Percentiles rank a stretch among this genome's conserved stretches.
phyloP scores from a whole-genome alignment of 1,284 basidiomycete species.

The Pyrrhoderma lamaoense region DNA sequence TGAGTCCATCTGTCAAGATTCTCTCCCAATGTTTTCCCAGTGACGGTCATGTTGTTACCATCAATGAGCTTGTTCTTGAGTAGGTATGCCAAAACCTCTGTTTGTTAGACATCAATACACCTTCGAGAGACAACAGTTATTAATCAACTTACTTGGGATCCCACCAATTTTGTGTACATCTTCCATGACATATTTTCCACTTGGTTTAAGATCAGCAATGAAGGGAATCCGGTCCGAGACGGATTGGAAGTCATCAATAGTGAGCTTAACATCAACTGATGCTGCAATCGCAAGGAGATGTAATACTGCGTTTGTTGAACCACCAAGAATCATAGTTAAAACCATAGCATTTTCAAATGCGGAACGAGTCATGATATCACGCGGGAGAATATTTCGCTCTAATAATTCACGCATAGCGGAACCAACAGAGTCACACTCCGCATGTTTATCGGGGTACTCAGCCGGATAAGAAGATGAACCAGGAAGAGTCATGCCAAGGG shows the following conservation, averaged over 20 bases:
- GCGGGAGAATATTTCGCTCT: slow-evolving; percentile 86
- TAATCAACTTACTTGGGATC: slow-evolving; percentile 60
- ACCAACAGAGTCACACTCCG: slow-evolving; percentile 81
- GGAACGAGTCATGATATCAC: slow-evolving; percentile 92
- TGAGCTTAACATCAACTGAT: slow-evolving; percentile 76
- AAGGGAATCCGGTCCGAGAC: slow-evolving; percentile 84
- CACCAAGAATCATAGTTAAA: slow-evolving; percentile 89
- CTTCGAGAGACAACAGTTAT: not conserved
- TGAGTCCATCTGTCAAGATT: slow-evolving; percentile 82
- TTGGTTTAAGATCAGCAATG: slow-evolving; percentile 86
- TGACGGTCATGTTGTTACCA: slow-evolving; percentile 82
- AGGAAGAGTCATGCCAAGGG: slow-evolving; percentile 90
- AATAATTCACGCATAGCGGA: slow-evolving; percentile 78
- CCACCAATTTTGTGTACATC: slow-evolving; percentile 86
- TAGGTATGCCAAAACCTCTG: slow-evolving; percentile 79
- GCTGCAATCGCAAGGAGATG: slow-evolving; percentile 89
- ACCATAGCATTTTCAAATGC: slow-evolving; percentile 98
- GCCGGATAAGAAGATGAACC: slow-evolving; percentile 96
- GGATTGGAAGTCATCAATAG: slow-evolving; percentile 80
- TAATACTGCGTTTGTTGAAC: slow-evolving; percentile 88
- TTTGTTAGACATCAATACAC: slow-evolving; percentile 13
- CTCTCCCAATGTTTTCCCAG: slow-evolving; percentile 81
- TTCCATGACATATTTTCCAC: slow-evolving; percentile 87
- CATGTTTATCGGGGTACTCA: slow-evolving; percentile 78
- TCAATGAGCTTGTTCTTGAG: slow-evolving; percentile 78